Conservation (phyloP, 2,329 filamentous ascomycete species). For the Colletotrichum endophyticum region DNA sequence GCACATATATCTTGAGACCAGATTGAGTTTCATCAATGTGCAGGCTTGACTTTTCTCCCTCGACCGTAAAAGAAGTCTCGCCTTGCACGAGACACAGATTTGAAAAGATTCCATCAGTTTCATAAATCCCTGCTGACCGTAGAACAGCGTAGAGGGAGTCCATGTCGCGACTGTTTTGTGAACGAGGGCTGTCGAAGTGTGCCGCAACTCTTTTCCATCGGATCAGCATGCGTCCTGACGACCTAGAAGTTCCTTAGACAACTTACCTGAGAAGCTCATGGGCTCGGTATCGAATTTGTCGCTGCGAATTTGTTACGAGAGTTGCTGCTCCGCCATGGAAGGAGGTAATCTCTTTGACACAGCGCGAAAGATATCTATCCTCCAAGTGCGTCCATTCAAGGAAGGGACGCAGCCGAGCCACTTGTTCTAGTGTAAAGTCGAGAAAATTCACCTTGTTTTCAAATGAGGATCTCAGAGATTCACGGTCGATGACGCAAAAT, state of each 20-base stretch:
- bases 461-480: background rate
- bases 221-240: background rate
- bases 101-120: constrained; percentile 34
- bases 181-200: background rate
- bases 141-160: background rate
- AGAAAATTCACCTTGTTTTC: background rate
- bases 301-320: background rate
- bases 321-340: constrained; percentile 17
- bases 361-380: constrained; percentile 33
- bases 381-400: constrained; percentile 37
- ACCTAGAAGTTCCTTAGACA: background rate
- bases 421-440: background rate
- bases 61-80: constrained; percentile 2
- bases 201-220: background rate
- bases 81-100: constrained; percentile 31
- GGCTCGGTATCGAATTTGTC: background rate
- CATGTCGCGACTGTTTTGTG: background rate
- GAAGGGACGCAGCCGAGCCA: constrained; percentile 18
- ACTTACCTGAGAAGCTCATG: background rate
- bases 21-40: constrained; percentile 31
- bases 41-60: constrained; percentile 23
- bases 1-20: constrained; percentile 34
- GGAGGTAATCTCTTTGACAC: constrained; percentile 37
- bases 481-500: background rate
- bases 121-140: constrained; percentile 24